These are phyloP conservation scores for Babesia gibsoni DNA, from an alignment of 169 alveolate species.

Conservation along the genomic window DNA sequence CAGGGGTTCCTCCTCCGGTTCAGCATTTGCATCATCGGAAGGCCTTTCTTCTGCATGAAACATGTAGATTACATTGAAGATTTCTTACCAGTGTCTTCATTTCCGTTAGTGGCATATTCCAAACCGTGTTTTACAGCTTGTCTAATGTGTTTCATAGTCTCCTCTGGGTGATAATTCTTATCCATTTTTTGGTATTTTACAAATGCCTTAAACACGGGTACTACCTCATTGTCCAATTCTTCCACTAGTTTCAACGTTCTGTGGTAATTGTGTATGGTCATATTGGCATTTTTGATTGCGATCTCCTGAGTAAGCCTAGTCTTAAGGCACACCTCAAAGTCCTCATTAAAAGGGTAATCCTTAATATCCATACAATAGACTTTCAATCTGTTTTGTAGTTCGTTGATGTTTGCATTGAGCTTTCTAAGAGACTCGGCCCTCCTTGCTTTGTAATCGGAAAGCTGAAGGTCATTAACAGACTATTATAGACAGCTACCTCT, in stretches of 20 bases:
- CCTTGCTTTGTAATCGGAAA: conserved; percentile 31
- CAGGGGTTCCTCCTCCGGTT: not conserved
- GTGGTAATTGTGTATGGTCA: conserved; percentile 21
- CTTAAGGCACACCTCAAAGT: conserved; percentile 13
- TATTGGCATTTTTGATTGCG: conserved; percentile 11
- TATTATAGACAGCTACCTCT: conserved; percentile 12
- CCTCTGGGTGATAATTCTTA: conserved; percentile 1
- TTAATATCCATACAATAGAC: conserved; percentile 16
- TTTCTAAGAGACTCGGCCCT: conserved; percentile 36
- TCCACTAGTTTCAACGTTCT: not conserved
- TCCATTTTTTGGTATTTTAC: conserved; percentile 30
- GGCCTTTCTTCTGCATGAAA: not conserved
- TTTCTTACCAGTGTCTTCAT: not conserved
- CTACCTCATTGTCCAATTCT: not conserved
- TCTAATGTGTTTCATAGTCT: conserved; percentile 28
- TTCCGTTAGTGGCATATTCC: not conserved
- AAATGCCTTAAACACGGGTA: conserved; percentile 23
- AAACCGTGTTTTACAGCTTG: conserved; percentile 48
- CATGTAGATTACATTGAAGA: not conserved
- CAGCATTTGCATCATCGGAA: not conserved
- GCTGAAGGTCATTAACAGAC: not conserved
- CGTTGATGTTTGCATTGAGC: conserved; percentile 11
- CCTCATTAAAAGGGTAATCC: conserved; percentile 41
- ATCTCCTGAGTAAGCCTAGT: conserved; percentile 25
- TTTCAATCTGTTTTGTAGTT: conserved; percentile 11